These are phyloP conservation scores for Penicillium atrosanguineum DNA, from an alignment of 495 filamentous ascomycete genomes.

Conservation along the genomic window DNA sequence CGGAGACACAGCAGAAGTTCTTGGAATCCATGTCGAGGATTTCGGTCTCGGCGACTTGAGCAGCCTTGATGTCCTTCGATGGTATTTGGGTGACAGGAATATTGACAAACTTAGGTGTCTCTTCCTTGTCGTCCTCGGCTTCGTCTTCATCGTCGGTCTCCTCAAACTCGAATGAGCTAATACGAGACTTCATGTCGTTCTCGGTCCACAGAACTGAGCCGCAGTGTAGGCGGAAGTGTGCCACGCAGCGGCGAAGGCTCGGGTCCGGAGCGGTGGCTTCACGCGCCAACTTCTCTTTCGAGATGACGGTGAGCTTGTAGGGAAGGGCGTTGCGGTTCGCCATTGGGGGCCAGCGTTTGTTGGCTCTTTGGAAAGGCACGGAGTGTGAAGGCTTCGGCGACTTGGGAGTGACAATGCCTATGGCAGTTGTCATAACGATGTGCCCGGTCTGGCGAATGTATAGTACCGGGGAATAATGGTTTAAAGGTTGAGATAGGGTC, in stretches of 20 bases:
- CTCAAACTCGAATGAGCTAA: slow-evolving; percentile 44
- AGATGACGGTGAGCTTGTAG: slow-evolving; percentile 43
- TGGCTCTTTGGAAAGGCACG: slow-evolving; percentile 24
- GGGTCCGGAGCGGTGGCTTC: slow-evolving; percentile 43
- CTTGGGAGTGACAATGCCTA: slow-evolving; percentile 11
- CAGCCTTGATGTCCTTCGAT: background rate
- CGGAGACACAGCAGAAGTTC: slow-evolving; percentile 19
- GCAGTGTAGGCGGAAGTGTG: slow-evolving; percentile 40
- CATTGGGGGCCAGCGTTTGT: slow-evolving; percentile 43
- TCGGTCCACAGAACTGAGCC: slow-evolving; percentile 41
- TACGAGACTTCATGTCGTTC: slow-evolving; percentile 42
- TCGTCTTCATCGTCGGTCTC: slow-evolving; percentile 37
- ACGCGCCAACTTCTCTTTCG: slow-evolving; percentile 41
- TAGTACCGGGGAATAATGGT: background rate
- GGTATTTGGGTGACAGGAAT: slow-evolving; percentile 11
- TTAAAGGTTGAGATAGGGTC: background rate
- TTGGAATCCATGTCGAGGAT: slow-evolving; percentile 18
- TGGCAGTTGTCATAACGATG: slow-evolving; percentile 20
- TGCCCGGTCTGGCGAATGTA: background rate
- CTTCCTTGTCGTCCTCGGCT: slow-evolving; percentile 10
- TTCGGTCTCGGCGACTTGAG: slow-evolving; percentile 4
- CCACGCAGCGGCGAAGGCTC: slow-evolving; percentile 42
- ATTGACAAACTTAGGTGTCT: background rate
- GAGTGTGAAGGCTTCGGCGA: slow-evolving; percentile 20
- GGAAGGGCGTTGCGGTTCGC: slow-evolving; percentile 42